Evolutionary conservation across 805 yeast genomes (phyloP), one percentile per base, ranked within the genome.

Genomic region (Torulaspora franciscae): DNA sequence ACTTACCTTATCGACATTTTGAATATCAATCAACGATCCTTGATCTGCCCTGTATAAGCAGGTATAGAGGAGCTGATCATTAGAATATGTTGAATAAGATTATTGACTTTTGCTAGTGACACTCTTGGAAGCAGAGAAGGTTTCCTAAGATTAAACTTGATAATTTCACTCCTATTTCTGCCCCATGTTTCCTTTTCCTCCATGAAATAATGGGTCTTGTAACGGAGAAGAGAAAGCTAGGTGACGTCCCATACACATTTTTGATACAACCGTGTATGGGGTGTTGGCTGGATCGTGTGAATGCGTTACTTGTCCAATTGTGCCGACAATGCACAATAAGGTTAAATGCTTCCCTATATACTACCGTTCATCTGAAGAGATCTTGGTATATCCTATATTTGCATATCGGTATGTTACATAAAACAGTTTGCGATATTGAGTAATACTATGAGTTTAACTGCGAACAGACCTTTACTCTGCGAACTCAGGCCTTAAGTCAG

Each of bases 401-500:
- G 17, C 17, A 23, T 24, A 14, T 24, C 23, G 35, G 25, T 37
- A 24, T 24, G 11, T 8, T 39, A 32, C 37, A 39, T 19, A 32
- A 39, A 10, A 11, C 19, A 14, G 17, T 30, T 19, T 30, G 19
- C 19, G 9, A 19, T 14, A 30, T 13, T 19, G 19, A 7, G 13
- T 10, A 14, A 19, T 13, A 8, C 19, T 19, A 8, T 9, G 33
- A 30, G 19, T 2, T 14, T 19, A 13, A 15, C 17, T 13, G 7
- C 23, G 15, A 15, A 15, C 15, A 14, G 10, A 14, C 10, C 33
- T 14, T 30, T 10, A 30, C 11, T 30, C 60, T 25, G 58, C 57
- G 38, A 57, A 79, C 65, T 89, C 96, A 7, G 95, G 95, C 69
- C 96, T 81, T 64, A 89, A 69, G 60, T 90, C 96, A 1, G 95